Conservation (phyloP, 129 eudicot species). For the Erigeron canadensis region DNA sequence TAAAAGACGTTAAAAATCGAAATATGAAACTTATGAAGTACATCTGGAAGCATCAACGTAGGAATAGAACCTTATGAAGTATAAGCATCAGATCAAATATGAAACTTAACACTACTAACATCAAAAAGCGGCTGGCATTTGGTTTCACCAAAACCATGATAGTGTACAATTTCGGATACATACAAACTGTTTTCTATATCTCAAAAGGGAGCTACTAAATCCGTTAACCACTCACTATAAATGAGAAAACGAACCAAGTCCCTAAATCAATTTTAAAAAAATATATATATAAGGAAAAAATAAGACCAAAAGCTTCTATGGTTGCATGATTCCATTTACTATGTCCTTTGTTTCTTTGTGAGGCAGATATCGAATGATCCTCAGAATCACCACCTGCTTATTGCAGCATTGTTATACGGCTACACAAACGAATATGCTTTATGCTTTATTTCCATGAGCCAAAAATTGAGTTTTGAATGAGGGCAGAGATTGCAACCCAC, state of each 20-base stretch:
- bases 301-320: constrained; percentile 21
- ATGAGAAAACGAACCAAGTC: constrained; percentile 31
- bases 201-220: constrained; percentile 33
- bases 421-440: constrained; percentile 29
- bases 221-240: constrained; percentile 45
- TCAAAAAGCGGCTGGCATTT: constrained; percentile 33
- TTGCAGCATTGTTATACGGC: constrained; percentile 23
- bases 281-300: background rate
- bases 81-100: background rate
- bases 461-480: constrained; percentile 19
- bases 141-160: constrained; percentile 52
- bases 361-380: constrained; percentile 19
- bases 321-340: constrained; percentile 37
- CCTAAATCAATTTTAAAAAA: constrained; percentile 29
- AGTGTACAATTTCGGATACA: constrained; percentile 57
- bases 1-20: too few relatives aligned
- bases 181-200: constrained; percentile 44
- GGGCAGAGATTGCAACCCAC: constrained; percentile 15
- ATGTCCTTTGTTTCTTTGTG: constrained; percentile 23
- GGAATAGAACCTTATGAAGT: background rate
- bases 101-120: constrained; percentile 13
- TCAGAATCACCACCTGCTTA: constrained; percentile 35
- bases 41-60: background rate
- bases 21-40: background rate
- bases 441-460: constrained; percentile 29